Evolutionary conservation across 2,329 filamentous ascomycete genomes (phyloP), one percentile per base, ranked within the genome.

Genomic region (Hypomyces perniciosus): DNA sequence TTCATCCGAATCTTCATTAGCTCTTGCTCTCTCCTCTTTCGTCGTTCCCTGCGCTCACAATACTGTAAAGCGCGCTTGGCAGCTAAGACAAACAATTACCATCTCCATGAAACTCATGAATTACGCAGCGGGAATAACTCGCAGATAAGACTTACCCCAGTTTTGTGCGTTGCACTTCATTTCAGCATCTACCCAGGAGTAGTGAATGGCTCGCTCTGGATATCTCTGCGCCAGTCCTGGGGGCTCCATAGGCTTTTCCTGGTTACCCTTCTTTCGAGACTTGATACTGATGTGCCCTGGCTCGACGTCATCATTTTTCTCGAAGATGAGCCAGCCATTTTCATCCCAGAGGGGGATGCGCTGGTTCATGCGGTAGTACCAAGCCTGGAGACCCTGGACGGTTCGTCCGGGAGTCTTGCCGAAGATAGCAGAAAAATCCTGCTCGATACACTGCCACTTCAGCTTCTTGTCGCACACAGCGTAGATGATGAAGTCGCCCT

Each of bases 131-230:
- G 40, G 13, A 26, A 31, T 28, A 10, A 41, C 33, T 26, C 29
- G 43, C n/a, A n/a, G 26, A 20, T 30, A 20, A 26, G 27, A 72
- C 72, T 62, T 62, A 75, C 73, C 67, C 59, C 72, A 67, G 49
- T 69, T 62, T 48, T 63, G 62, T 6, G 71, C 67, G 34, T 66
- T 63, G 41, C 58, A 52, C 57, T 72, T 72, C 45, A 70, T 56
- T 42, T 71, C 66, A 2, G 61, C 48, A 6, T 69, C 63, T 10
- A 77, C 70, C 74, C 74, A 77, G 4, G 60, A 47, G 57, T 77
- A 77, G 35, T 66, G 61, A 35, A 76, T 62, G 6, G 73, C 73
- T 27, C 72, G 67, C 51, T 77, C 74, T 2, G 75, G 75, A 50
- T 72, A 77, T n/a, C 75, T 65, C 48, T 71, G 68, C 1, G 65